Conservation (phyloP, 768 basidiomycete species). For the Obba rivulosa region DNA sequence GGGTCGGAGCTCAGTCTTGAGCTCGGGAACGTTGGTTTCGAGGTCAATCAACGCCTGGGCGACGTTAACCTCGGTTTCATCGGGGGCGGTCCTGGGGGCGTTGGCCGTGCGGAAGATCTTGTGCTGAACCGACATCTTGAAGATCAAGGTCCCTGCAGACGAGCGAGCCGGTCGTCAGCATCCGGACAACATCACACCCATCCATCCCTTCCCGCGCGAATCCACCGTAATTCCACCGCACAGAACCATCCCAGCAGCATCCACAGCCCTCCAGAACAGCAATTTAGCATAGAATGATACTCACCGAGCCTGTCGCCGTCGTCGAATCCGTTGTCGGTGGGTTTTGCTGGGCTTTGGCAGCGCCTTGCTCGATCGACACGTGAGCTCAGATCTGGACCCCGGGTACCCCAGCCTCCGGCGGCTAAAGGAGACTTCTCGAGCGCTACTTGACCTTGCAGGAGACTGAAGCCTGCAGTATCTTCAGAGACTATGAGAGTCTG, state of each 20-base stretch:
- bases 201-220: constrained; percentile 47
- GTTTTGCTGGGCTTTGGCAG: constrained; percentile 1
- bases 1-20: constrained; percentile 92
- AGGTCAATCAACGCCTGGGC: constrained; percentile 97
- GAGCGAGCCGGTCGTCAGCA: constrained; percentile 32
- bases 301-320: constrained; percentile 67
- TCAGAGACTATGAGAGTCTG: too few relatives aligned
- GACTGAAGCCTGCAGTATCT: too few relatives aligned
- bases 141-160: constrained; percentile 19
- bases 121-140: constrained; percentile 71
- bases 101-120: constrained; percentile 98
- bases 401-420: background rate
- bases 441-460: too few relatives aligned
- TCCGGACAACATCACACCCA: constrained; percentile 37
- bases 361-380: background rate
- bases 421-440: too few relatives aligned
- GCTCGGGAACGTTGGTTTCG: constrained; percentile 96
- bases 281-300: constrained; percentile 35
- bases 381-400: constrained; percentile 4
- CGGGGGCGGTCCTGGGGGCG: constrained; percentile 82
- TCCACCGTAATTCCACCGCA: constrained; percentile 10
- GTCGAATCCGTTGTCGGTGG: constrained; percentile 31
- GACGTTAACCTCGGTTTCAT: constrained; percentile 86
- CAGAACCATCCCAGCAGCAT: constrained; percentile 11
- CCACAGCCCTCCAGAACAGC: constrained; percentile 6